These are phyloP conservation scores for Cladosporium velox DNA, from an alignment of 2,329 filamentous ascomycete genomes.

Conservation along the genomic window DNA sequence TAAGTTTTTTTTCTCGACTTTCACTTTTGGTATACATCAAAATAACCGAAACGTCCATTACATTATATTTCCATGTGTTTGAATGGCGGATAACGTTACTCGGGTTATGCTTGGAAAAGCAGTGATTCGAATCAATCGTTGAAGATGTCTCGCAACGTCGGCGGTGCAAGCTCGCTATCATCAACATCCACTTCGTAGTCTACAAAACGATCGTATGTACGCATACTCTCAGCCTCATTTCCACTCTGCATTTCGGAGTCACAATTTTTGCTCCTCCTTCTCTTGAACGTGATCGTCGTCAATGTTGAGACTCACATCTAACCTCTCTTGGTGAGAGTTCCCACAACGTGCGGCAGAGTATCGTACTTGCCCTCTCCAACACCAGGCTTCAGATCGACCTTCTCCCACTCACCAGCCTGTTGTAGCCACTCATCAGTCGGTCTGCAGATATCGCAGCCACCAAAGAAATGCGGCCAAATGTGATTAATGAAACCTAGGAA, in stretches of 20 bases:
- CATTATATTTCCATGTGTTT: too few relatives aligned
- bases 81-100: too few relatives aligned
- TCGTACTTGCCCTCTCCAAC: conserved; percentile 38
- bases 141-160: not conserved
- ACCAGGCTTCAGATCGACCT: conserved; percentile 35
- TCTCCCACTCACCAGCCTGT: conserved; percentile 38
- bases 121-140: not conserved
- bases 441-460: conserved; percentile 38
- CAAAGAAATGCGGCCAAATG: conserved; percentile 40
- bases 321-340: conserved; percentile 35
- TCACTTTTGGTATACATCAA: too few relatives aligned
- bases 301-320: not conserved
- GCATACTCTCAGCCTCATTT: not conserved
- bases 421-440: conserved; percentile 41
- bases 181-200: not conserved
- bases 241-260: not conserved
- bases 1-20: not conserved
- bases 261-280: not conserved
- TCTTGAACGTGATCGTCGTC: not conserved
- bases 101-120: too few relatives aligned
- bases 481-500: conserved; percentile 34
- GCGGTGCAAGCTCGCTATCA: not conserved
- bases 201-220: not conserved
- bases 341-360: conserved; percentile 38
- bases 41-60: too few relatives aligned